phyloP scores from a whole-genome alignment of 2,329 filamentous ascomycete genomes.

The Cytospora leucostoma region DNA sequence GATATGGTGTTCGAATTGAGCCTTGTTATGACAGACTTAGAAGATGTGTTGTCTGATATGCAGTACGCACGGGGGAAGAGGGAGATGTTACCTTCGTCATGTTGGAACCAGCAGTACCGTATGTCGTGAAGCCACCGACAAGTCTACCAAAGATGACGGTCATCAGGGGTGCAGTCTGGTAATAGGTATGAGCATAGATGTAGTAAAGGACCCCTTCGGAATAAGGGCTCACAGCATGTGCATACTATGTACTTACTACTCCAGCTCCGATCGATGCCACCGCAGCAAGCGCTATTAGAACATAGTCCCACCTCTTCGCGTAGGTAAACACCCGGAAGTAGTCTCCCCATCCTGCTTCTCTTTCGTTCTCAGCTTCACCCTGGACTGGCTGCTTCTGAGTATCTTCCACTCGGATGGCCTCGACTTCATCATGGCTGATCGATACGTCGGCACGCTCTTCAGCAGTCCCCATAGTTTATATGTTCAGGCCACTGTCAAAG shows the following conservation, averaged over 20 bases:
- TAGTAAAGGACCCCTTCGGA: not conserved
- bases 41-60: not conserved
- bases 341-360: conserved; percentile 23
- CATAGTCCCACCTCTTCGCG: conserved; percentile 53
- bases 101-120: conserved; percentile 17
- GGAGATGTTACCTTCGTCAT: not conserved
- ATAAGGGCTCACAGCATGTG: not conserved
- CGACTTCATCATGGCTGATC: not conserved
- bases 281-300: conserved; percentile 48
- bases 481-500: not conserved
- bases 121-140: conserved; percentile 48
- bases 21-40: conserved; percentile 3
- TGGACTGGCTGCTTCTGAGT: not conserved
- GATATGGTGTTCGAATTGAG: conserved; percentile 3
- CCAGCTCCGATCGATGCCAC: conserved; percentile 55
- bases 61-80: too few relatives aligned
- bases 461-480: not conserved
- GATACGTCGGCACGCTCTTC: conserved; percentile 4
- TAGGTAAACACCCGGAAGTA: conserved; percentile 48
- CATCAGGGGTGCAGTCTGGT: conserved; percentile 56
- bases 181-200: not conserved
- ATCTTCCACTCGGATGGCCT: not conserved
- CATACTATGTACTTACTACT: conserved; percentile 35
- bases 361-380: conserved; percentile 7
- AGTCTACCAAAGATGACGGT: conserved; percentile 60